These are phyloP conservation scores for Paecilomyces formosus DNA, from an alignment of 2,329 filamentous ascomycete species.

Conservation along the genomic window DNA sequence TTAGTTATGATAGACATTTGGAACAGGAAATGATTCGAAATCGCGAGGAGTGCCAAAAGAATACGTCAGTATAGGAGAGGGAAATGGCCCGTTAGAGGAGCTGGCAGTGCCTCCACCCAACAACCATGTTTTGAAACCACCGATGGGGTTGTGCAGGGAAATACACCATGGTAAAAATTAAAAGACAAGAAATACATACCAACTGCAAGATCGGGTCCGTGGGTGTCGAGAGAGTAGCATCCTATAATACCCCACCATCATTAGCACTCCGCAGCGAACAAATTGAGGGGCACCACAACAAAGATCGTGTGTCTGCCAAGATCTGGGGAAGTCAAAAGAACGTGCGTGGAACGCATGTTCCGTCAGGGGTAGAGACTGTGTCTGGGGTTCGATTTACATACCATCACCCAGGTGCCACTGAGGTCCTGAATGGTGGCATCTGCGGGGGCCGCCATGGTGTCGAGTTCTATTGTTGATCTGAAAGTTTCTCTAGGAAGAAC, in stretches of 20 bases:
- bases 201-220: conserved; percentile 62
- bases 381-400: conserved; percentile 31
- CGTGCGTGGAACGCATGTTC: not conserved
- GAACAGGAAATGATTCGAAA: not conserved
- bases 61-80: conserved; percentile 1
- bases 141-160: not conserved
- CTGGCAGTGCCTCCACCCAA: not conserved
- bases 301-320: conserved; percentile 1
- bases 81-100: not conserved
- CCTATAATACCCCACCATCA: conserved; percentile 42
- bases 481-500: not conserved
- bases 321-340: not conserved
- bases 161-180: not conserved
- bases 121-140: not conserved
- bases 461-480: not conserved
- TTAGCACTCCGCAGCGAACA: not conserved
- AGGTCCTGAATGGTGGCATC: conserved; percentile 61
- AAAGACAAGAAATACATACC: conserved; percentile 20
- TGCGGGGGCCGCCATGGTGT: conserved; percentile 63
- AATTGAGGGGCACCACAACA: not conserved
- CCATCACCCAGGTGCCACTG: conserved; percentile 62
- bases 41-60: not conserved
- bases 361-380: not conserved
- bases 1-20: conserved; percentile 6
- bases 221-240: conserved; percentile 64